Conservation (phyloP, 2,329 filamentous ascomycete genomes). For the Diaporthe amygdali region DNA sequence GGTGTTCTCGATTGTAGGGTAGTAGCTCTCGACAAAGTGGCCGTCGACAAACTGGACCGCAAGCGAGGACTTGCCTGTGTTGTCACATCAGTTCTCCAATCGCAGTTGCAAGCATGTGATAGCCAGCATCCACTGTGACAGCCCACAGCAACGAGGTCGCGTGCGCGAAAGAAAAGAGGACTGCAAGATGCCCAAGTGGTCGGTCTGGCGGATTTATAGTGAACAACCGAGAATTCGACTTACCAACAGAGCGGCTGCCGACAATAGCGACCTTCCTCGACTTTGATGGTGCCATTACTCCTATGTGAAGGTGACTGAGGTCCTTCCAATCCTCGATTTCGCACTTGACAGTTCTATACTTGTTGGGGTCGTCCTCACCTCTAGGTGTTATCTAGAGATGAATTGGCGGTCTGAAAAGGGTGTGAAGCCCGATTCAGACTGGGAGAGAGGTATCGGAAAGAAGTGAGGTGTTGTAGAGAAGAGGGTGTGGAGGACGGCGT, state of each 20-base stretch:
- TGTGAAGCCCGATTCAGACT: not conserved
- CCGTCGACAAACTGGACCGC: constrained; percentile 97
- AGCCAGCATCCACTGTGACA: constrained; percentile 13
- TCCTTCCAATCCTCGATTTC: constrained; percentile 1
- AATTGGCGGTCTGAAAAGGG: not conserved
- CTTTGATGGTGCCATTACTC: constrained; percentile 66
- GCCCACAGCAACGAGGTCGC: not conserved
- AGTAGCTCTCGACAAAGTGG: constrained; percentile 98
- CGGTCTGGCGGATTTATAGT: not conserved
- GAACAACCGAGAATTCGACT: constrained; percentile 29
- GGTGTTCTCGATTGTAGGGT: constrained; percentile 98
- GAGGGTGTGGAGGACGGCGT: not conserved
- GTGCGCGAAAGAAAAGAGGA: not conserved
- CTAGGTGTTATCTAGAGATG: constrained; percentile 1
- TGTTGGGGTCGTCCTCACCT: constrained; percentile 3
- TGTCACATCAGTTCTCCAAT: constrained; percentile 18
- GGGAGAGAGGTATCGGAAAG: not conserved
- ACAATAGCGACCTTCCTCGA: constrained; percentile 96
- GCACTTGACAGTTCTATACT: not conserved
- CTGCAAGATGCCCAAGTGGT: not conserved
- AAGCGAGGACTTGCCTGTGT: constrained; percentile 90
- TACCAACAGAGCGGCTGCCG: constrained; percentile 84
- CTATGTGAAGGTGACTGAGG: constrained; percentile 44
- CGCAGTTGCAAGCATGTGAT: constrained; percentile 22
- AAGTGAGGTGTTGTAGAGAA: not conserved